A percentile compares a stretch with the other conserved stretches of the same genome.
These are phyloP conservation scores for Helminthosporium solani DNA, from an alignment of 2,329 filamentous ascomycete species.

Conservation along the genomic window DNA sequence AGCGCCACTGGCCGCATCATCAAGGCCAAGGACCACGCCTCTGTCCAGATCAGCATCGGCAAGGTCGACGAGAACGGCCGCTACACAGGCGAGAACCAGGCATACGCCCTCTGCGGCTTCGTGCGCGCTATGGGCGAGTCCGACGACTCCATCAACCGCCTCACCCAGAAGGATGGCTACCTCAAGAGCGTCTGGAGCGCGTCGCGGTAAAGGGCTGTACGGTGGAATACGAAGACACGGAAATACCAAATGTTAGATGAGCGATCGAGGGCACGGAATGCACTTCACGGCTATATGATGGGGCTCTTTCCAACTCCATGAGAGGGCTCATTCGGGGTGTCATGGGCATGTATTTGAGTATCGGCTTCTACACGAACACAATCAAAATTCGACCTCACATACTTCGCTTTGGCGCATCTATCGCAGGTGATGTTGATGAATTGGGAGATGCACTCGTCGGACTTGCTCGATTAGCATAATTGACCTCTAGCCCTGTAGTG, in stretches of 20 bases:
- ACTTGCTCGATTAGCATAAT: no score
- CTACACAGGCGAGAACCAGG: constrained; percentile 94
- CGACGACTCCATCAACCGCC: constrained; percentile 93
- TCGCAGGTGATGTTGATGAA: no score
- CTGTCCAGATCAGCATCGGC: constrained; percentile 93
- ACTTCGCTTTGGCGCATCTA: no score
- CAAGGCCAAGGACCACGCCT: constrained; percentile 99
- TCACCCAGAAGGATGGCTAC: constrained; percentile 93
- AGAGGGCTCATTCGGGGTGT: constrained; percentile 29
- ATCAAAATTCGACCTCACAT: constrained; percentile 23
- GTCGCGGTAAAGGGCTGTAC: constrained; percentile 50
- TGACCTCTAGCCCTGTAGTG: no score
- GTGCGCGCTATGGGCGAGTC: constrained; percentile 97
- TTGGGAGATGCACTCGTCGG: no score
- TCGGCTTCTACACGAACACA: constrained; percentile 33
- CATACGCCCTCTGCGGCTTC: constrained; percentile 96
- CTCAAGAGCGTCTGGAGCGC: constrained; percentile 96
- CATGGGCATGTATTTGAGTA: constrained; percentile 34
- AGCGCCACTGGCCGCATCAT: constrained; percentile 51
- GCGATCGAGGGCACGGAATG: constrained; percentile 26
- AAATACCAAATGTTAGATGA: constrained; percentile 33
- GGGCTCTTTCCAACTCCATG: constrained; percentile 30
- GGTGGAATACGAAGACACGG: constrained; percentile 16
- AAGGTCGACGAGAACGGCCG: constrained; percentile 95
- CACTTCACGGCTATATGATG: constrained; percentile 31